Conservation (phyloP, 1,139 yeast species). For the Diutina pseudorugosa region DNA sequence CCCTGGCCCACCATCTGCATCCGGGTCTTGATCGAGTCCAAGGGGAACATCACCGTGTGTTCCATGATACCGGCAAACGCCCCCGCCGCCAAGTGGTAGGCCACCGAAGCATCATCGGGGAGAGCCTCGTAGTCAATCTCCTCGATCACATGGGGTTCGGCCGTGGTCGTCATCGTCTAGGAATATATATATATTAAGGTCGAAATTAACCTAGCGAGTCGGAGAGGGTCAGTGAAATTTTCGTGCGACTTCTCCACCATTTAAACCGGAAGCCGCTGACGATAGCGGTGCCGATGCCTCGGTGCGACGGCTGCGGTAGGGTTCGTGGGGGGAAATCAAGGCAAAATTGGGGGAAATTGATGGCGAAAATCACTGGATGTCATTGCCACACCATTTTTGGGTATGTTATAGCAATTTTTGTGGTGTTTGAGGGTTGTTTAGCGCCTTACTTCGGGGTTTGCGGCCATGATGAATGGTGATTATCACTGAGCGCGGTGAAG, state of each 20-base stretch:
- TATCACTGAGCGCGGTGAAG: background rate
- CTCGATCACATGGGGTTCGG: constrained; percentile 12
- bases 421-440: background rate
- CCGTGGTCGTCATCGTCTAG: constrained; percentile 6
- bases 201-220: too few relatives aligned
- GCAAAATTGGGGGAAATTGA: too few relatives aligned
- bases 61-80: constrained; percentile 99
- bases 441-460: background rate
- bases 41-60: constrained; percentile 93
- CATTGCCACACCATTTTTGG: too few relatives aligned
- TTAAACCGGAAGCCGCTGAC: background rate
- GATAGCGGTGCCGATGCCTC: background rate
- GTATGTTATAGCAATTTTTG: too few relatives aligned
- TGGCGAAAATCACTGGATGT: too few relatives aligned
- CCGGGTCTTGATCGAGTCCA: constrained; percentile 89
- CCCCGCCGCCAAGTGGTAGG: constrained; percentile 80
- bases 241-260: background rate
- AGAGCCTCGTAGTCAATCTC: constrained; percentile 83
- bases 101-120: constrained; percentile 76
- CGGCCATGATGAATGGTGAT: background rate
- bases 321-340: too few relatives aligned
- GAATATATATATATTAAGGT: too few relatives aligned
- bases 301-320: background rate
- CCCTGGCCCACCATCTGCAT: constrained; percentile 59
- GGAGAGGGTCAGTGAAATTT: too few relatives aligned